phyloP scores from a whole-genome alignment of 163 green algal genomes.

The Chlamydomonas reinhardtii region DNA sequence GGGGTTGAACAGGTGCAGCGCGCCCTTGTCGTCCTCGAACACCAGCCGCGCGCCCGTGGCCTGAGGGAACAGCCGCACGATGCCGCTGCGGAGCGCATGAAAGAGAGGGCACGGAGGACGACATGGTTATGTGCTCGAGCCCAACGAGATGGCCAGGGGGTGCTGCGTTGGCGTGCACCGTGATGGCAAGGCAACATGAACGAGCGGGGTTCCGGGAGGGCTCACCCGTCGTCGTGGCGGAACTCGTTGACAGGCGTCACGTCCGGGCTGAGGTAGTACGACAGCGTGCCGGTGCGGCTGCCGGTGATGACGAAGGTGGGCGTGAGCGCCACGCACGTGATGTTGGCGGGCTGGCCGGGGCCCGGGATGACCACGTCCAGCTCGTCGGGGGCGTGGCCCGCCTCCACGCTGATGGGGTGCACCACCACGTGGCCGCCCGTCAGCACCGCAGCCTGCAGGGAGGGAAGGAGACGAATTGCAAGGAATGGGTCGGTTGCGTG shows the following conservation, averaged over 20 bases:
- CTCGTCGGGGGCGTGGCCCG: slow-evolving; percentile 38
- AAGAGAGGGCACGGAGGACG: no score
- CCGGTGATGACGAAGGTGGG: slow-evolving; percentile 60
- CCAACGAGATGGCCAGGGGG: no score
- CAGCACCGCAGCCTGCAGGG: slow-evolving; percentile 64
- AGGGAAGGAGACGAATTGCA: no score
- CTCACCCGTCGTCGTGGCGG: slow-evolving; percentile 65
- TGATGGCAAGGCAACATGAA: no score
- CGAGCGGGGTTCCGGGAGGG: no score
- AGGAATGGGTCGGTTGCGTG: no score
- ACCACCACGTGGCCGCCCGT: slow-evolving; percentile 70
- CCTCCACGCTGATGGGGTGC: slow-evolving; percentile 69
- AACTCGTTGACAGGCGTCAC: slow-evolving; percentile 75
- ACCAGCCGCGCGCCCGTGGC: slow-evolving; percentile 70
- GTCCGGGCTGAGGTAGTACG: slow-evolving; percentile 69
- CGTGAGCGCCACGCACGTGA: slow-evolving; percentile 70
- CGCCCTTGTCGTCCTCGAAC: slow-evolving; percentile 68
- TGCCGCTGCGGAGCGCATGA: slow-evolving; percentile 35
- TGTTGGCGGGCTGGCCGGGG: slow-evolving; percentile 55
- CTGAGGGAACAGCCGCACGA: slow-evolving; percentile 71
- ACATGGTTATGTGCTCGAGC: no score
- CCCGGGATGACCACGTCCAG: slow-evolving; percentile 55
- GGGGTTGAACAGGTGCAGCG: slow-evolving; percentile 74
- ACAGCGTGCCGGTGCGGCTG: slow-evolving; percentile 60
- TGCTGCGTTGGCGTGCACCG: no score